Evolutionary conservation across 805 yeast genomes (phyloP), one percentile per base, ranked within the genome.

Genomic region (Yarrowia sp.): DNA sequence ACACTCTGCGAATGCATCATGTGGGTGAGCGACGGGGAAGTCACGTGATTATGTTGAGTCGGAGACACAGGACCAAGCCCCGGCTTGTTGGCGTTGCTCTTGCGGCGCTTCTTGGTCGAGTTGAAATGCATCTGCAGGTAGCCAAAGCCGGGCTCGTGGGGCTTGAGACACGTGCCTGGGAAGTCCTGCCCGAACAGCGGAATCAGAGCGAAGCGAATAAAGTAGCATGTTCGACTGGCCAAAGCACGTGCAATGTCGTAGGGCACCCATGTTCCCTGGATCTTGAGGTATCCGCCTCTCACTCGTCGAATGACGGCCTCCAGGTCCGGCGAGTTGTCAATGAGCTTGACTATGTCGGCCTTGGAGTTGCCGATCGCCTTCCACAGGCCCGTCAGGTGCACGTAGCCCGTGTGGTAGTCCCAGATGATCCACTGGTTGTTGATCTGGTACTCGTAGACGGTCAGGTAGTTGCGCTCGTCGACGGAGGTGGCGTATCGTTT

Each of bases 211-310:
- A 77, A 87, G 63, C 97, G 77, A 46, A 91, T 87, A 62, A 85
- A 83, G 72, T 81, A 90, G 74, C 96, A 88, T 68, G 90, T 88
- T 58, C 87, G 81, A 32, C 82, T 72, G 3, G 96, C 93, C 60
- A 91, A 76, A 31, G 81, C 74, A 64, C 79, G 79, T 22, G 96
- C 90, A 56, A 88, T 77, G 9, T 80, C 81, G 69, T 74, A 86
- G 1, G 96, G 93, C 38, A 90, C 74, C 97, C 97, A 92, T 8
- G 97, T 90, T 4, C 97, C 97, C 75, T 91, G 97, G 66, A 92
- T 90, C 76, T 90, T 90, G 66, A 91, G 80, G 68, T 84, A 90
- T 2, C 97, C 97, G 49, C 97, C 97, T 62, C 97, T 77, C 14
- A 91, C 90, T 56, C 97, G 81, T 68, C 83, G 83, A 61, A 87